Base-by-base conservation (phyloP, 257 asterid species). In the Solanum chaucha region DNA sequence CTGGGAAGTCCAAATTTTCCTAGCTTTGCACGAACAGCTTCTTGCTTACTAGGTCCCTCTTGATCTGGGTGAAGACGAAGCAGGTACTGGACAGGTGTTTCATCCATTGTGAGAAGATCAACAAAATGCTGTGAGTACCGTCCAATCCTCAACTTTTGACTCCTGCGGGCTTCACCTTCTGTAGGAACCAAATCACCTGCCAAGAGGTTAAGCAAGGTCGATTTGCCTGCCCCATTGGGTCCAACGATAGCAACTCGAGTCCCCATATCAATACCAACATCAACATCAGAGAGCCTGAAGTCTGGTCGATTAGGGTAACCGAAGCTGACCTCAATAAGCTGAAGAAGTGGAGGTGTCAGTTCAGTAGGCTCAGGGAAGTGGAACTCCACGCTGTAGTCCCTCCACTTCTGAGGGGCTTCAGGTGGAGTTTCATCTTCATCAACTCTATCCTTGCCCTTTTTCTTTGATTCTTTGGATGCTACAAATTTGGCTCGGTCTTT, bases 301-400 rank as follows among this genome's bases (percentile, higher is more conserved):
- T 93, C 97, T 17, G 89, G 88, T 30, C 97, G 90, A 85, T 90
- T 93, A 3, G 95, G 96, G 68, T 94, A 93, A 85, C 93, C 86
- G 78, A 94, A 94, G 90, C 93, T 94, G 36, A 94, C 96, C 65
- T 94, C 96, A 38, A 94, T 92, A 44, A 94, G 89, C 86, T 93
- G 97, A 90, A 94, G 14, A 30, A 93, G 92, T 65, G 97, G 97
- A 9, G 97, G 95, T 0, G 97, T 92, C 70, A 94, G 86, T 86
- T 93, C 95, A 3, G 95, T 94, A 40, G 97, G 97, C 89, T 94
- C 93, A 12, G 96, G 96, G 87, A 94, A 94, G 90, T 94, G 95
- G 89, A 94, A 94, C 90, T 94, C 93, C 30, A 94, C 97, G 1
- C 92, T 89, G 87, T 94, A 93, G 86, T 93, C 96, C 75, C 95